These are phyloP conservation scores for Echinosophora koreensis DNA, from an alignment of 306 rosid genomes.

Conservation along the genomic window DNA sequence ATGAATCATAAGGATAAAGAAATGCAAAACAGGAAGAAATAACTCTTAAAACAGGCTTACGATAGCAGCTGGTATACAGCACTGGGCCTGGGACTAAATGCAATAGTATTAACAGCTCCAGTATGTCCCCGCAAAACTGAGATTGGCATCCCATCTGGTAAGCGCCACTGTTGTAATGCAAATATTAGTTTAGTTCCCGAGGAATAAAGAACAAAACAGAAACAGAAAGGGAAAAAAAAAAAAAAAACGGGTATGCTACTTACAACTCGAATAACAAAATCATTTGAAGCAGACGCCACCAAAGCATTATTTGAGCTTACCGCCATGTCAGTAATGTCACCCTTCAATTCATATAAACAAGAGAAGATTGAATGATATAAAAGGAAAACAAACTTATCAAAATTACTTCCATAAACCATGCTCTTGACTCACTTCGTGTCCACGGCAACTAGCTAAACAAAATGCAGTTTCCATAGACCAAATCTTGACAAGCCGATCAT, in stretches of 20 bases:
- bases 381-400: slow-evolving; percentile 23
- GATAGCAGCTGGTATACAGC: slow-evolving; percentile 76
- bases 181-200: slow-evolving; percentile 43
- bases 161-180: slow-evolving; percentile 76
- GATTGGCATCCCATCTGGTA: slow-evolving; percentile 88
- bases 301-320: slow-evolving; percentile 73
- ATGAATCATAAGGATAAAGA: slow-evolving; percentile 30
- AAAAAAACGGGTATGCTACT: slow-evolving; percentile 47
- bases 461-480: slow-evolving; percentile 98
- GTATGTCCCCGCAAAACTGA: slow-evolving; percentile 91
- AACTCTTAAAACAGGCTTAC: slow-evolving; percentile 63
- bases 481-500: slow-evolving; percentile 93
- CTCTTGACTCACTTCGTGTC: slow-evolving; percentile 80
- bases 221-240: no score
- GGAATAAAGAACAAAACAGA: slow-evolving; percentile 35
- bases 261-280: slow-evolving; percentile 89
- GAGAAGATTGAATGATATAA: slow-evolving; percentile 31
- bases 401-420: slow-evolving; percentile 44
- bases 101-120: slow-evolving; percentile 87
- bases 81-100: slow-evolving; percentile 81
- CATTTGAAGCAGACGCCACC: slow-evolving; percentile 97
- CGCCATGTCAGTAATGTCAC: slow-evolving; percentile 84
- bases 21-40: slow-evolving; percentile 36
- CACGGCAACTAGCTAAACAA: slow-evolving; percentile 91
- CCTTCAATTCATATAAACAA: slow-evolving; percentile 62